Conservation (phyloP, 1,284 basidiomycete genomes). For the Naganishia sp. region DNA sequence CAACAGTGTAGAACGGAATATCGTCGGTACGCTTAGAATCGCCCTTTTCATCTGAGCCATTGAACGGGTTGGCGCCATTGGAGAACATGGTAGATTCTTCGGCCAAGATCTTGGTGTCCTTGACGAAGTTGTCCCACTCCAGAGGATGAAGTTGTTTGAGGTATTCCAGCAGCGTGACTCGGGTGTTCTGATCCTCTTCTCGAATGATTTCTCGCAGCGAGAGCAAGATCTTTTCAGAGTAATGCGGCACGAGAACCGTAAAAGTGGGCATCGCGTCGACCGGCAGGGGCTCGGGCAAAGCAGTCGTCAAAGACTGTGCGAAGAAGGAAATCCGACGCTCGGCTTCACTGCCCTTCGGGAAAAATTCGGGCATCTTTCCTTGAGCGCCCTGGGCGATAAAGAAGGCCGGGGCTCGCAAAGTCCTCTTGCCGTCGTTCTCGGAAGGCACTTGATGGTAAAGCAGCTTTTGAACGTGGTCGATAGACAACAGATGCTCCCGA, state of each 20-base stretch:
- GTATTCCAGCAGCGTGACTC: conserved; percentile 92
- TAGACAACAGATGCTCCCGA: conserved; percentile 90
- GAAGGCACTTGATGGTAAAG: conserved; percentile 92
- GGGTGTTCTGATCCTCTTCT: conserved; percentile 92
- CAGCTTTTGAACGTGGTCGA: conserved; percentile 91
- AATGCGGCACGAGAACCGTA: conserved; percentile 92
- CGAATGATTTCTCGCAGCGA: conserved; percentile 94
- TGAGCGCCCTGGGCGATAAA: conserved; percentile 89
- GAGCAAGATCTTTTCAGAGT: conserved; percentile 92
- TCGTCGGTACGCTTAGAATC: conserved; percentile 81
- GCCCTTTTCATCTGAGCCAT: conserved; percentile 76
- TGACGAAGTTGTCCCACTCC: conserved; percentile 99
- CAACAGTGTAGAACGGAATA: conserved; percentile 97
- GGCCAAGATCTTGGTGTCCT: conserved; percentile 98
- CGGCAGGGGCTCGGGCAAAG: conserved; percentile 83
- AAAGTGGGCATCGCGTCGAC: conserved; percentile 97
- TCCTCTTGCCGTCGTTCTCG: conserved; percentile 76
- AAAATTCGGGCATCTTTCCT: conserved; percentile 79
- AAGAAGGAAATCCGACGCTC: conserved; percentile 96
- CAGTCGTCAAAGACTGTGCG: conserved; percentile 86
- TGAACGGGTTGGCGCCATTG: conserved; percentile 63
- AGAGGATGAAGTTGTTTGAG: conserved; percentile 96
- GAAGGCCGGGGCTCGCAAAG: conserved; percentile 87
- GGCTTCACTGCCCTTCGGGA: conserved; percentile 86
- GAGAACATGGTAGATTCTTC: conserved; percentile 89